Evolutionary conservation across 2,329 filamentous ascomycete genomes (phyloP).

Genomic region (Biscogniauxia marginata): DNA sequence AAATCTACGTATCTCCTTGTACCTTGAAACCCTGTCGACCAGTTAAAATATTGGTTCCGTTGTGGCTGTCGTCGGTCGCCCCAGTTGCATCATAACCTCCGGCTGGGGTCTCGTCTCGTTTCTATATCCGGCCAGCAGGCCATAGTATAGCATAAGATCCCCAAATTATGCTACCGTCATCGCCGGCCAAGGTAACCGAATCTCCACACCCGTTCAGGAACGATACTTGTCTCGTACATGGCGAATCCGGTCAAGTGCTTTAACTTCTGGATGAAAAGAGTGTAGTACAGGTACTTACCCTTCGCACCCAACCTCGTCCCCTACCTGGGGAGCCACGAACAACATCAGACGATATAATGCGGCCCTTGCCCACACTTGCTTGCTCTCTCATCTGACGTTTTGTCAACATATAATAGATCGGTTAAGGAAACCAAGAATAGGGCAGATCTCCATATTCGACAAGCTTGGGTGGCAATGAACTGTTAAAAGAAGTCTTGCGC

Average conservation of each 20-base stretch:
- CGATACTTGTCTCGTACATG: slow-evolving; percentile 48
- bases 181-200: slow-evolving; percentile 44
- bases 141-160: slow-evolving; percentile 56
- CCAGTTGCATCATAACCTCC: slow-evolving; percentile 43
- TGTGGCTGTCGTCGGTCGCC: slow-evolving; percentile 34
- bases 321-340: slow-evolving; percentile 35
- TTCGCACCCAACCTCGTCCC: slow-evolving; percentile 36
- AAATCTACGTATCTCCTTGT: slow-evolving; percentile 37
- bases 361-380: slow-evolving; percentile 37
- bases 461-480: slow-evolving; percentile 30
- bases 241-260: slow-evolving; percentile 48
- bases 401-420: slow-evolving; percentile 36
- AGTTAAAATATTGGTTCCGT: slow-evolving; percentile 29
- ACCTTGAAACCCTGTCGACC: slow-evolving; percentile 34
- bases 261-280: slow-evolving; percentile 42
- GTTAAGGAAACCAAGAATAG: slow-evolving; percentile 34
- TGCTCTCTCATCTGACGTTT: slow-evolving; percentile 32
- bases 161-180: slow-evolving; percentile 58
- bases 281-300: slow-evolving; percentile 41
- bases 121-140: slow-evolving; percentile 50
- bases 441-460: slow-evolving; percentile 32
- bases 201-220: slow-evolving; percentile 45
- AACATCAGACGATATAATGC: slow-evolving; percentile 50
- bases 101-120: slow-evolving; percentile 41
- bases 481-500: slow-evolving; percentile 26